A percentile compares a stretch with the other conserved stretches of the same genome.
These are phyloP conservation scores for Candida sphagnicola DNA, from an alignment of 805 yeast species.

Conservation along the genomic window DNA sequence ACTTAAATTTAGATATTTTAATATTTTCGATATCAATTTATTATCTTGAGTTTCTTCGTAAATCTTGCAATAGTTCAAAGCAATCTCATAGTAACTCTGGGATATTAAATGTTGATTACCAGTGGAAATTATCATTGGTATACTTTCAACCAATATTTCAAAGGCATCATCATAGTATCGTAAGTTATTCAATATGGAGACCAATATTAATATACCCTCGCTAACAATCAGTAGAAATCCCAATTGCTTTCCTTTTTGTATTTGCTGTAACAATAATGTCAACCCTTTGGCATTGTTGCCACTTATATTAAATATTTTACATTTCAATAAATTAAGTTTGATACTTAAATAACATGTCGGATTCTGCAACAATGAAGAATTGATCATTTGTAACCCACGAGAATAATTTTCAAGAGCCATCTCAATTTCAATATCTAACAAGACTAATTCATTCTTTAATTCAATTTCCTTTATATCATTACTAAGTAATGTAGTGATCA, in stretches of 20 bases:
- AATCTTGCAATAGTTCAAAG: conserved; percentile 10
- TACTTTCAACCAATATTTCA: conserved; percentile 32
- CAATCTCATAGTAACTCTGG: conserved; percentile 26
- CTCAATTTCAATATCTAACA: conserved; percentile 27
- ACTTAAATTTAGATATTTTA: conserved; percentile 39
- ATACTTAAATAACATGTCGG: conserved; percentile 42
- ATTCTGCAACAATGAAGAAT: conserved; percentile 13
- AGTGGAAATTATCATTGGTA: conserved; percentile 43
- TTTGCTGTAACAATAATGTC: conserved; percentile 45
- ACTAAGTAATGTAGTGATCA: conserved; percentile 26
- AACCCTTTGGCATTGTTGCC: conserved; percentile 48
- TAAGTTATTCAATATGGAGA: conserved; percentile 39
- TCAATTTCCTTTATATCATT: conserved; percentile 30
- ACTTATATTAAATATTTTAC: conserved; percentile 37
- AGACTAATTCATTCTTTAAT: conserved; percentile 22
- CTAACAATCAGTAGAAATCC: conserved; percentile 43
- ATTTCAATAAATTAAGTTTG: conserved; percentile 45
- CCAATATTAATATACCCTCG: conserved; percentile 45
- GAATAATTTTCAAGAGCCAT: conserved; percentile 28
- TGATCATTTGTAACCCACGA: conserved; percentile 21
- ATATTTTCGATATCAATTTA: conserved; percentile 22
- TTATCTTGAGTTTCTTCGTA: conserved; percentile 7
- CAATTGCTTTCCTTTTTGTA: conserved; percentile 43
- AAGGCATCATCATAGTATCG: conserved; percentile 43
- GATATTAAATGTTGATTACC: conserved; percentile 38